A percentile compares a stretch with the other conserved stretches of the same genome.
phyloP scores from a whole-genome alignment of 2,329 filamentous ascomycete genomes.

The Alternaria sp. region DNA sequence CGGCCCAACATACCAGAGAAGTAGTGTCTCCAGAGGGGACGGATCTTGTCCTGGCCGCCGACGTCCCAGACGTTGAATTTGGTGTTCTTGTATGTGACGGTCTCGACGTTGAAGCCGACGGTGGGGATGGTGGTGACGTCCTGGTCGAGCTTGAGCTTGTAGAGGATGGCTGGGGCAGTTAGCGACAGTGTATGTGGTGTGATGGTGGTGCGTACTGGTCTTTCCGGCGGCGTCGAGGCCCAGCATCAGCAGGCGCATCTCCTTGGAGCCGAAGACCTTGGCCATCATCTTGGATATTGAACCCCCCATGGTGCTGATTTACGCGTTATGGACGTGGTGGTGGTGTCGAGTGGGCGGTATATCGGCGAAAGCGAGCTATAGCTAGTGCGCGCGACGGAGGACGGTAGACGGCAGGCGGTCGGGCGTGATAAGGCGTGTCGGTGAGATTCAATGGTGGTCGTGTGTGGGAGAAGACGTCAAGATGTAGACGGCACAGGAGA shows the following conservation, averaged over 20 bases:
- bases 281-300: slow-evolving; percentile 94
- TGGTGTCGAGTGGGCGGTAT: neutral
- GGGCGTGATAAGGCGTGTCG: neutral
- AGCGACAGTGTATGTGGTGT: slow-evolving; percentile 12
- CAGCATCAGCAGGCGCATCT: slow-evolving; percentile 98
- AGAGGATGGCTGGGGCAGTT: slow-evolving; percentile 74
- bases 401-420: neutral
- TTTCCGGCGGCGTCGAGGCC: slow-evolving; percentile 97
- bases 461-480: neutral
- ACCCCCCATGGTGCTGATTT: slow-evolving; percentile 76
- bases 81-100: slow-evolving; percentile 99
- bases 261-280: slow-evolving; percentile 99
- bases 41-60: slow-evolving; percentile 99
- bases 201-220: slow-evolving; percentile 65
- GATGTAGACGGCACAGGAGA: neutral
- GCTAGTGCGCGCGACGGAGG: neutral
- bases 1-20: slow-evolving; percentile 73
- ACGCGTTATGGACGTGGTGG: slow-evolving; percentile 1
- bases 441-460: neutral
- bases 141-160: slow-evolving; percentile 99
- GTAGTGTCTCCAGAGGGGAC: slow-evolving; percentile 99
- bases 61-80: slow-evolving; percentile 99
- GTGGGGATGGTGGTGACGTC: slow-evolving; percentile 99
- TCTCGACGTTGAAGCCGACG: slow-evolving; percentile 99
- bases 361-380: neutral